phyloP scores from a whole-genome alignment of 768 basidiomycete species.

The Pulveroboletus sp. region DNA sequence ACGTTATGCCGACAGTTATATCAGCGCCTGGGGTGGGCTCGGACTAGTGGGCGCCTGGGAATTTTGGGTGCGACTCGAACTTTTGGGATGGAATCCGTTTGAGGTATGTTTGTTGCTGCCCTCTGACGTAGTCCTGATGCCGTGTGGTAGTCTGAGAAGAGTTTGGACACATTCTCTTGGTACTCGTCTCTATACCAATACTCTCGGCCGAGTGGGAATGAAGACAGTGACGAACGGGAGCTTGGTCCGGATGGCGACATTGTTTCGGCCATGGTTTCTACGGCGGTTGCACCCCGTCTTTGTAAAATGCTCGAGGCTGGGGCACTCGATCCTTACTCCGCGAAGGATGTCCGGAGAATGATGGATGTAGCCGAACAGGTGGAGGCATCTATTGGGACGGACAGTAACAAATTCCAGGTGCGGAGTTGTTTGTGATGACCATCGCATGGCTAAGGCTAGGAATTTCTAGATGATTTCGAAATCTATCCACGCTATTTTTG shows the following conservation, averaged over 20 bases:
- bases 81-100: constrained; percentile 83
- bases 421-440: constrained; percentile 1
- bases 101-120: constrained; percentile 44
- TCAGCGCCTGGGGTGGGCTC: constrained; percentile 84
- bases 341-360: constrained; percentile 51
- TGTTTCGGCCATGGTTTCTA: constrained; percentile 83
- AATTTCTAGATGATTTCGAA: constrained; percentile 50
- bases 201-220: constrained; percentile 43
- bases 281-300: constrained; percentile 70
- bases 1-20: constrained; percentile 74
- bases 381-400: constrained; percentile 64
- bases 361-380: constrained; percentile 79
- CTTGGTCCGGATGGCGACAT: constrained; percentile 83
- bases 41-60: constrained; percentile 89
- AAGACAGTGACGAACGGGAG: constrained; percentile 47
- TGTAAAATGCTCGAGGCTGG: constrained; percentile 74
- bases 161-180: constrained; percentile 81
- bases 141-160: constrained; percentile 40
- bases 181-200: constrained; percentile 75
- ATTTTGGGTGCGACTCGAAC: constrained; percentile 87
- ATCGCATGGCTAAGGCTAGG: constrained; percentile 8
- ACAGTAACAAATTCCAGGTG: constrained; percentile 63
- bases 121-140: constrained; percentile 3
- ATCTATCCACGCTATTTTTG: constrained; percentile 48
- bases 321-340: constrained; percentile 78